Base-by-base conservation (phyloP, 2,329 filamentous ascomycete genomes). In the Ophiognomonia clavigignenti-juglandacearum region DNA sequence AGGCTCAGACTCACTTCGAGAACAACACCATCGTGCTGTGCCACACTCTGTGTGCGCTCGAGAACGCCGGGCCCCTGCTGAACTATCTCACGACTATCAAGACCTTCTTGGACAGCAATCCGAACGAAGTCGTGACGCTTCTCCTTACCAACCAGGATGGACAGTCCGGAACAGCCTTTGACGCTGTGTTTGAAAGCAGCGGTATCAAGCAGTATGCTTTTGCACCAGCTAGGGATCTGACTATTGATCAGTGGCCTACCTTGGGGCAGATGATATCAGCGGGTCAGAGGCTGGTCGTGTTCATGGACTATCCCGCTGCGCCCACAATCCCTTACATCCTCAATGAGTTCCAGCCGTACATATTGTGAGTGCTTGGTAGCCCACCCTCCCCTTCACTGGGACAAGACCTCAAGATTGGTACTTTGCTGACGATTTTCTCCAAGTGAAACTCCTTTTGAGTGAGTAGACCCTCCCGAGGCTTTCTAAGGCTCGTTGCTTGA, bases 391-490 rank as follows among this genome's bases (percentile, higher is more conserved):
- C 1, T 23, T 27, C 10, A 7, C 18, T 3, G 13, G 9, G 10
- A 20, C 5, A 40, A 29, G n/a, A n/a, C n/a, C n/a, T n/a, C n/a
- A n/a, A n/a, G n/a, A n/a, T n/a, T n/a, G n/a, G n/a, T n/a, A n/a
- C n/a, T n/a, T n/a, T n/a, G n/a, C n/a, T n/a, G n/a, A n/a, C n/a
- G n/a, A n/a, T n/a, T n/a, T n/a, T n/a, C n/a, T n/a, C n/a, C 22
- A 11, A 49, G 47, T 29, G 87, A 92, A 62, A 92, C 85, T 31
- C 72, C 78, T 1, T 91, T 77, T 64, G 80, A 86, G 47, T 49
- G 35, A 23, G 47, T 45, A 10, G 10, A 11, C 13, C 22, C 4
- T 1, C 19, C n/a, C n/a, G n/a, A n/a, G n/a, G n/a, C n/a, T n/a
- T n/a, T n/a, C n/a, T n/a, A n/a, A n/a, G n/a, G n/a, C n/a, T n/a